These are phyloP conservation scores for Marchantia paleacea DNA, from an alignment of 225 moss, liverwort and hornwort species.

Conservation along the genomic window DNA sequence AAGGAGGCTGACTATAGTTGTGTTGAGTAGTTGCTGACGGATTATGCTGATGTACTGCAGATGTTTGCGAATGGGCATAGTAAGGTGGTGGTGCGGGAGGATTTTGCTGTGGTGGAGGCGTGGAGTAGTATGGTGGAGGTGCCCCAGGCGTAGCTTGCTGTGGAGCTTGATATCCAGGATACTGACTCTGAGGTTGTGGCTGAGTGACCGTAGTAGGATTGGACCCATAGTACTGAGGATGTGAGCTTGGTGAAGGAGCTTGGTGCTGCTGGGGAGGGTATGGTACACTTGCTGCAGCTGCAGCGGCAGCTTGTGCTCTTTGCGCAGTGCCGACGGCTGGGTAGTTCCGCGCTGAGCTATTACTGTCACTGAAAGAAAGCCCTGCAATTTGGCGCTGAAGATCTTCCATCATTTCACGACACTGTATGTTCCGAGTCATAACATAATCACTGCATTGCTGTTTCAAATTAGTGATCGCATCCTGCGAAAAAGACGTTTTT, in stretches of 20 bases:
- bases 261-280: conserved; percentile 24
- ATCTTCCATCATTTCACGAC: conserved; percentile 99
- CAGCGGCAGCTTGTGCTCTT: conserved; percentile 20
- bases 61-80: conserved; percentile 54
- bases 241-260: conserved; percentile 24
- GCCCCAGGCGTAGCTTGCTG: conserved; percentile 27
- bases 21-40: conserved; percentile 41
- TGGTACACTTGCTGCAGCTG: background rate
- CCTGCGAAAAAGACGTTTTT: conserved; percentile 38
- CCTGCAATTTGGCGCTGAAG: conserved; percentile 93
- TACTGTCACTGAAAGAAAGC: conserved; percentile 73
- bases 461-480: conserved; percentile 94
- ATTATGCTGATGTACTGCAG: conserved; percentile 51
- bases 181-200: conserved; percentile 26
- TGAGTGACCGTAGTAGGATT: conserved; percentile 23
- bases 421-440: conserved; percentile 98
- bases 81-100: conserved; percentile 58
- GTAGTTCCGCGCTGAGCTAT: conserved; percentile 47
- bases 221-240: conserved; percentile 39
- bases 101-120: conserved; percentile 44
- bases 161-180: conserved; percentile 48
- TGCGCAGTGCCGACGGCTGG: conserved; percentile 49
- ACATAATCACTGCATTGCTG: conserved; percentile 98
- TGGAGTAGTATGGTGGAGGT: conserved; percentile 28
- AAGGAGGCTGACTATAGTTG: conserved; percentile 84